Evolutionary conservation across 352 stramenopile genomes (phyloP).

Genomic region (Phytophthora cryptogea): DNA sequence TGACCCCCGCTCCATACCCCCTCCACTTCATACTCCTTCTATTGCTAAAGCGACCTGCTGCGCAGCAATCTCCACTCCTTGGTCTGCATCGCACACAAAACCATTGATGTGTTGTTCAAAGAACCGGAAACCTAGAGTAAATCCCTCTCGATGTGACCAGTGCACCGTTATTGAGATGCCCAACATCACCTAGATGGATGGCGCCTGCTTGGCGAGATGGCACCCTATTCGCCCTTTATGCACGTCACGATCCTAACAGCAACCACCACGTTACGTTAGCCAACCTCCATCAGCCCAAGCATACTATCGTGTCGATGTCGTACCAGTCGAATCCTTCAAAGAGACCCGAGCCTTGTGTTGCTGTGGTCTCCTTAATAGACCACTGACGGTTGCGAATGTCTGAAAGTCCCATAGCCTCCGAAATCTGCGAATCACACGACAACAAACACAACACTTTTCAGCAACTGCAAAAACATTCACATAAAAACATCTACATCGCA

Average conservation of each 20-base stretch:
- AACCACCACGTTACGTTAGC: slow-evolving; percentile 14
- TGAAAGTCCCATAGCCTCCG: slow-evolving; percentile 96
- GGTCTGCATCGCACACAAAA: slow-evolving; percentile 9
- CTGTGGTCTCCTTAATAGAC: slow-evolving; percentile 99
- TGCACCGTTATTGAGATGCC: slow-evolving; percentile 6
- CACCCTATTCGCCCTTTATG: slow-evolving; percentile 86
- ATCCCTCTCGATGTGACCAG: slow-evolving; percentile 12
- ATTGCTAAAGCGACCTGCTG: slow-evolving; percentile 25
- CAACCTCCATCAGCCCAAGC: neutral
- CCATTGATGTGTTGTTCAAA: slow-evolving; percentile 2
- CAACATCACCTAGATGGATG: neutral
- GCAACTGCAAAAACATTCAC: neutral
- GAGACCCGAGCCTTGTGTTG: slow-evolving; percentile 97
- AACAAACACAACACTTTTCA: slow-evolving; percentile 4
- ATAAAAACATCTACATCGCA: slow-evolving; percentile 28
- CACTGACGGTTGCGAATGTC: slow-evolving; percentile 99
- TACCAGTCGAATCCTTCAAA: slow-evolving; percentile 99
- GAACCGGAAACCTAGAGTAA: neutral
- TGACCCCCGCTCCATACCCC: slow-evolving; percentile 1
- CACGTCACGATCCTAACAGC: slow-evolving; percentile 83
- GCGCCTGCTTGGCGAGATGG: slow-evolving; percentile 1
- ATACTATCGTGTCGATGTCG: slow-evolving; percentile 1
- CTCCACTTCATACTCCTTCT: slow-evolving; percentile 25
- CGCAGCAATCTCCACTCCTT: slow-evolving; percentile 12
- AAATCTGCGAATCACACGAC: slow-evolving; percentile 80